These are phyloP conservation scores for Pyrenophora seminiperda DNA, from an alignment of 2,329 filamentous ascomycete genomes.

Conservation along the genomic window DNA sequence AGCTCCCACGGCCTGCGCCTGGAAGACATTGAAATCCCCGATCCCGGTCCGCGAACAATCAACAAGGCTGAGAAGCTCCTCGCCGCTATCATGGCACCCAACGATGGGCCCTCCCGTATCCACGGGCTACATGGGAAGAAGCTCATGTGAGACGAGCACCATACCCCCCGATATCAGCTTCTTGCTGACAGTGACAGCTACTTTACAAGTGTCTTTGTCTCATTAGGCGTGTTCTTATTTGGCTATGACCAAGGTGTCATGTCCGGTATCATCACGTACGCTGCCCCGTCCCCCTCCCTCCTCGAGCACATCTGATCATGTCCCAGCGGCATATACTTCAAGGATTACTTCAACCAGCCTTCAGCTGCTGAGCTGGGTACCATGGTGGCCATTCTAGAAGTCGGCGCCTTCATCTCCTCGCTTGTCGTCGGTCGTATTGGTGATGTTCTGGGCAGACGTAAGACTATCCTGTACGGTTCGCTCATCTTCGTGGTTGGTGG, in stretches of 20 bases:
- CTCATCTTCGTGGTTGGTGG: constrained; percentile 85
- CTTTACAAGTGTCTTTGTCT: constrained; percentile 91
- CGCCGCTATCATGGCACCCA: constrained; percentile 82
- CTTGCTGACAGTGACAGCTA: constrained; percentile 64
- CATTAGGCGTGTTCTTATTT: constrained; percentile 84
- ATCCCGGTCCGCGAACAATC: constrained; percentile 66
- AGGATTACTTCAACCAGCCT: constrained; percentile 89
- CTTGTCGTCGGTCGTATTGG: constrained; percentile 84
- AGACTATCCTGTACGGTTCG: constrained; percentile 91
- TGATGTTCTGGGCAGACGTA: constrained; percentile 86
- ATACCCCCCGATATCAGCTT: background rate
- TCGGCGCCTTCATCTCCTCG: constrained; percentile 91
- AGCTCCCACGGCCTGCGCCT: constrained; percentile 55
- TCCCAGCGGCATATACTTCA: constrained; percentile 80
- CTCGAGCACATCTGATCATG: constrained; percentile 35
- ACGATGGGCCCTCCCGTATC: constrained; percentile 70
- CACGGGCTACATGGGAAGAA: constrained; percentile 96
- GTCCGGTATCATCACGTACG: constrained; percentile 75
- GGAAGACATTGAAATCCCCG: constrained; percentile 83
- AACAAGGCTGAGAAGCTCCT: constrained; percentile 72
- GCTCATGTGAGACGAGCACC: constrained; percentile 69
- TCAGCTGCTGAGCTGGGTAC: constrained; percentile 87
- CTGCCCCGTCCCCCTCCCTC: constrained; percentile 26
- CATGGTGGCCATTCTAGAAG: constrained; percentile 95
- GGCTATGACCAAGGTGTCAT: constrained; percentile 91